Evolutionary conservation across 345 rosid species (phyloP), one percentile per base, ranked within the genome.

Genomic region (Eutrema yunnanense): DNA sequence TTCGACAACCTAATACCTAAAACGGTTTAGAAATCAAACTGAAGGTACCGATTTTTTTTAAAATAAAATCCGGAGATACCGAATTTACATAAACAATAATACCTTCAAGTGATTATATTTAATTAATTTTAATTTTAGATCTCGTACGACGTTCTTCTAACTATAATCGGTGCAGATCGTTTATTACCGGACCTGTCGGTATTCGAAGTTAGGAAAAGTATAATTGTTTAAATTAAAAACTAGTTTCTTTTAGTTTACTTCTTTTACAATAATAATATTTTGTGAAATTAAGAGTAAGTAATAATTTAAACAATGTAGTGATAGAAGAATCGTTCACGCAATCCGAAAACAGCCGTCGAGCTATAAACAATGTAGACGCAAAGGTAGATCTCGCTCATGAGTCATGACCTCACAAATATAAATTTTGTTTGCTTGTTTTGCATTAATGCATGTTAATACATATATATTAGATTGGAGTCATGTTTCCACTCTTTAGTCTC

Each of bases 311-410:
- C 1, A 19, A 19, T 19, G 22, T 19, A 33, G 44, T 73, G 51
- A 66, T 8, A 41, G 53, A 48, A 57, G 53, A 48, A 57, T 67
- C 48, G 48, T 74, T 66, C 67, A 74, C 72, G 73, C 78, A 73
- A 73, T 47, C 50, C 40, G 42, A 65, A 64, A 30, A 73, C 58
- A 63, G 58, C 51, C 37, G 46, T 53, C 19, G 19, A 53, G 37
- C 58, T 30, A 22, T 22, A 30, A 51, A 66, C 44, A 10, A 30
- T 38, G 3, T 32, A 19, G 26, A 40, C 50, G 52, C 41, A 19
- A 58, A 74, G 37, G 8, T 49, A 49, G 43, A 67, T 74, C 73
- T 67, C 62, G 30, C 6, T 50, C 46, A 37, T 57, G 30, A 58
- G 6, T 50, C 46, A 29, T 57, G 30, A 58, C 60, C 44, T 52